phyloP scores from a whole-genome alignment of 2,329 filamentous ascomycete genomes.

The Fusarium ramigenum region DNA sequence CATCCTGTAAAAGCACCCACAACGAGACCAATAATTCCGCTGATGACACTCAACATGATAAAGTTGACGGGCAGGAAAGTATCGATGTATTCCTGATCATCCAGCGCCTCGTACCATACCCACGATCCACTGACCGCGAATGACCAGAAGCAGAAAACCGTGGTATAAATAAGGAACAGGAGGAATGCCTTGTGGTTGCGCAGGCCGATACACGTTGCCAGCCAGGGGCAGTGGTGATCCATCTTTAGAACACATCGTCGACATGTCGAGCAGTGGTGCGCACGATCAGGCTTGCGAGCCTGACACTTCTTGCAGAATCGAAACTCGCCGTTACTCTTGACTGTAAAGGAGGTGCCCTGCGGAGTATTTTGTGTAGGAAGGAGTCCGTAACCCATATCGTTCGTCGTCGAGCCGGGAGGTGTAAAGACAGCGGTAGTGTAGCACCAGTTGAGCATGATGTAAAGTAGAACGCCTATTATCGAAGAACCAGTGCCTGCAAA shows the following conservation, averaged over 20 bases:
- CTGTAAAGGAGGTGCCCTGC: slow-evolving; percentile 79
- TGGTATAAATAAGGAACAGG: slow-evolving; percentile 90
- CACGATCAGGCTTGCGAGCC: slow-evolving; percentile 90
- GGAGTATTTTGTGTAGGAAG: slow-evolving; percentile 75
- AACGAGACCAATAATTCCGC: slow-evolving; percentile 91
- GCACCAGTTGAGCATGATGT: slow-evolving; percentile 82
- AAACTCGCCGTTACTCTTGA: slow-evolving; percentile 87
- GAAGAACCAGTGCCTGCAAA: slow-evolving; percentile 64
- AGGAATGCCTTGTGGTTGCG: slow-evolving; percentile 96
- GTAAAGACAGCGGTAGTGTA: slow-evolving; percentile 96
- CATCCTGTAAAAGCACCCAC: slow-evolving; percentile 89
- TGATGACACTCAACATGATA: slow-evolving; percentile 85
- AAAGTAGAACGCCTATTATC: slow-evolving; percentile 74
- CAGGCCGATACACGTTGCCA: slow-evolving; percentile 93
- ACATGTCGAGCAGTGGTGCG: slow-evolving; percentile 97
- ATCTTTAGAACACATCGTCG: slow-evolving; percentile 96
- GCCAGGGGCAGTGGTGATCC: slow-evolving; percentile 99
- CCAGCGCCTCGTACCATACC: slow-evolving; percentile 86
- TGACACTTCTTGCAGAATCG: slow-evolving; percentile 99
- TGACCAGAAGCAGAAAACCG: slow-evolving; percentile 82
- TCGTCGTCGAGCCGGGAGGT: slow-evolving; percentile 78
- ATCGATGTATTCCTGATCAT: slow-evolving; percentile 76
- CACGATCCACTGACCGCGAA: slow-evolving; percentile 82
- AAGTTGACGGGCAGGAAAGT: slow-evolving; percentile 88
- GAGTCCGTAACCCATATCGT: slow-evolving; percentile 76